Conservation (phyloP, 441 rosid genomes). For the Rhodomyrtus psidioides region DNA sequence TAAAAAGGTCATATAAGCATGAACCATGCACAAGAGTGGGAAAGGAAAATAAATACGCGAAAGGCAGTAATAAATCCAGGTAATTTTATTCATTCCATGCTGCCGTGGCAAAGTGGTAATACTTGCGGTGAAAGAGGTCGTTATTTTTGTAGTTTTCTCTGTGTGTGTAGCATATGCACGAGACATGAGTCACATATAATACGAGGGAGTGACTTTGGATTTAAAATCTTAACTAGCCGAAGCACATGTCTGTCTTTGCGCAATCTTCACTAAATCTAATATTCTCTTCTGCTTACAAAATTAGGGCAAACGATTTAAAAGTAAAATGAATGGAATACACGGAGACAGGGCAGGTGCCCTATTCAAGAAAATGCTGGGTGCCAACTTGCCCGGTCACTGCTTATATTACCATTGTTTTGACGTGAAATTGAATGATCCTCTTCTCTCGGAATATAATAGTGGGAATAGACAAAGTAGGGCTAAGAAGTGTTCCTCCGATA, state of each 20-base stretch:
- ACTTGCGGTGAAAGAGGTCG: neutral
- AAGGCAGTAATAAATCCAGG: neutral
- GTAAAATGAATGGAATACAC: neutral
- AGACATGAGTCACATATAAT: neutral
- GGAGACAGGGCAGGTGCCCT: neutral
- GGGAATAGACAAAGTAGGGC: neutral
- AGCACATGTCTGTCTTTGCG: conserved; percentile 23
- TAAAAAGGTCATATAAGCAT: neutral
- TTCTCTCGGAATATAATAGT: neutral
- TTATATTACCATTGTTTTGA: neutral
- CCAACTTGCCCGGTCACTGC: conserved; percentile 9
- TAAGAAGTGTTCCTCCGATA: conserved; percentile 8
- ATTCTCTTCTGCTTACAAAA: neutral
- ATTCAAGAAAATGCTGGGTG: neutral
- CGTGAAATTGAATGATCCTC: conserved; percentile 7
- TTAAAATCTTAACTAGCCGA: neutral
- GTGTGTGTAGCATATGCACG: neutral
- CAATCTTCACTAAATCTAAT: neutral
- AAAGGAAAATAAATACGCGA: neutral
- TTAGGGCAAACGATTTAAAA: neutral
- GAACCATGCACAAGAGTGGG: neutral
- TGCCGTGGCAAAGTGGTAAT: neutral
- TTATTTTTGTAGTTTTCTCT: neutral
- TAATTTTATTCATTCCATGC: neutral
- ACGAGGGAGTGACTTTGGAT: neutral